Evolutionary conservation across 1,284 basidiomycete genomes (phyloP).

Genomic region (Pholiota adiposa): DNA sequence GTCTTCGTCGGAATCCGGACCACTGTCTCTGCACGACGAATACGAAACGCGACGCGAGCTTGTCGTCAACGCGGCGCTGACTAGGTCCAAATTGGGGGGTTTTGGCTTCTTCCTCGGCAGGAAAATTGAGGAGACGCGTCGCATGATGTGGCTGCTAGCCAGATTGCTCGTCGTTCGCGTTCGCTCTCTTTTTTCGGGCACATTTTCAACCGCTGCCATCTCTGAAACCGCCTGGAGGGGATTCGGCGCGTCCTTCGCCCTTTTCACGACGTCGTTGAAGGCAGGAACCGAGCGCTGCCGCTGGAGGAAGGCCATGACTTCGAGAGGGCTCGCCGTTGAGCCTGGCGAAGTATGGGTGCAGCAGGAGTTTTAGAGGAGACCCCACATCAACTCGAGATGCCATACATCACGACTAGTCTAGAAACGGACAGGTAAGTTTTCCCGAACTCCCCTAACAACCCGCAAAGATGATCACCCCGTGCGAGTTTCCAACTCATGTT

Average conservation of each 20-base stretch:
- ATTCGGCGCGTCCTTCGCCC: conserved; percentile 6
- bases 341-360: neutral
- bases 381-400: neutral
- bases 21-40: neutral
- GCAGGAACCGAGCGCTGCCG: conserved; percentile 19
- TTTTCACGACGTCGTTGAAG: conserved; percentile 12
- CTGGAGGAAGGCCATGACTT: conserved; percentile 23
- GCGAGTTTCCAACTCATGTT: neutral
- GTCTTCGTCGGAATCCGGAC: conserved; percentile 32
- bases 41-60: neutral
- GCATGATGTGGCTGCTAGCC: conserved; percentile 13
- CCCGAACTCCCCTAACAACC: conserved; percentile 6
- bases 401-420: neutral
- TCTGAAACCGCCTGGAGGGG: conserved; percentile 20
- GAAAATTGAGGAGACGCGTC: conserved; percentile 8
- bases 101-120: neutral
- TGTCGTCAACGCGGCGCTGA: neutral
- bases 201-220: conserved; percentile 26
- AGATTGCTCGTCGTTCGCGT: conserved; percentile 14
- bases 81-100: neutral
- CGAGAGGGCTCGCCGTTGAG: neutral
- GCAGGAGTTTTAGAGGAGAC: neutral
- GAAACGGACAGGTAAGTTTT: neutral
- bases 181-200: conserved; percentile 21
- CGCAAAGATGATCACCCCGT: neutral